A percentile compares a stretch with the other conserved stretches of the same genome.
Evolutionary conservation across 306 rosid species (phyloP).

Genomic region (Glycyrrhiza uralensis): DNA sequence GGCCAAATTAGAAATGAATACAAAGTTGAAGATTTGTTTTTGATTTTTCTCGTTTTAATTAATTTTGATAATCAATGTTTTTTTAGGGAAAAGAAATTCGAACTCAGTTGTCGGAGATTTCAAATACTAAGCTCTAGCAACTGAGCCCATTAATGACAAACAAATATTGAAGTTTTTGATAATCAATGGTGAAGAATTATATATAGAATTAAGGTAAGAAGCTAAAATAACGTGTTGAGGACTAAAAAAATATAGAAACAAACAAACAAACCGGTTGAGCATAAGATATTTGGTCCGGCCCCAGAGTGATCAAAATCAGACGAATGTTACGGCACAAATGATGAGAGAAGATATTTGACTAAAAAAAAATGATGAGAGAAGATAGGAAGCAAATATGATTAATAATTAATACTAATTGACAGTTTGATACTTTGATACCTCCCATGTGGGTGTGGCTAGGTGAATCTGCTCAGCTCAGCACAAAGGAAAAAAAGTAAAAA

Average conservation of each 20-base stretch:
- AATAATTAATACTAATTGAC: slow-evolving; percentile 18
- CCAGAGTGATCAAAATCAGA: slow-evolving; percentile 20
- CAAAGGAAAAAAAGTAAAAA: background rate
- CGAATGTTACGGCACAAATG: slow-evolving; percentile 56
- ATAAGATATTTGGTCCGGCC: background rate
- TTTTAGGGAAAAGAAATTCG: too few relatives aligned
- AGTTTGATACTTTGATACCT: slow-evolving; percentile 5
- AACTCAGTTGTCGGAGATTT: too few relatives aligned
- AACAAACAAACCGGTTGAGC: background rate
- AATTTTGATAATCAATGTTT: background rate
- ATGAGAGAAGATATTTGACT: too few relatives aligned
- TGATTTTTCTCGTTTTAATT: background rate
- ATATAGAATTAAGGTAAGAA: background rate
- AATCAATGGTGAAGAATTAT: background rate
- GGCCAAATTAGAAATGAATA: background rate
- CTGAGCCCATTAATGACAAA: too few relatives aligned
- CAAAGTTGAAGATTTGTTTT: background rate
- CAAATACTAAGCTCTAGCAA: too few relatives aligned
- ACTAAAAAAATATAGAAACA: background rate
- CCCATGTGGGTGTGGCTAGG: slow-evolving; percentile 42
- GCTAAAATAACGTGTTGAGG: background rate
- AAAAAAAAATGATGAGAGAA: too few relatives aligned
- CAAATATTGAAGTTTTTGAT: too few relatives aligned
- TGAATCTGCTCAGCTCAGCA: slow-evolving; percentile 15
- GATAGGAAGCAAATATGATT: background rate